Conservation (phyloP, 495 filamentous ascomycete species). For the Penicillium canescens region DNA sequence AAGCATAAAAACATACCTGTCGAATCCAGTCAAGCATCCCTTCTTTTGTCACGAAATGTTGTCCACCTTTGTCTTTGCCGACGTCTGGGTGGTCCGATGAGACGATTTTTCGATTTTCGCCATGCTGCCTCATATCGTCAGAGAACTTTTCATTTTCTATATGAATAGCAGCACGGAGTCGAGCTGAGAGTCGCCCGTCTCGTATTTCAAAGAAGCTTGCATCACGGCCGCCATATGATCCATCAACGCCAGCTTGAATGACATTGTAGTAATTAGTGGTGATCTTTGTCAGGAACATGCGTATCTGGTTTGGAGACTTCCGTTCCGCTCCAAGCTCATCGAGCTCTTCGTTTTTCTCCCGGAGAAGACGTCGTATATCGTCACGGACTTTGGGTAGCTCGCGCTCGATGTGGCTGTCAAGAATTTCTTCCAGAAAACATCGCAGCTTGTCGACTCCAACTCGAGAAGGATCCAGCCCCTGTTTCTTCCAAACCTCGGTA, state of each 20-base stretch:
- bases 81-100: not conserved
- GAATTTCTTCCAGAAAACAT: conserved; percentile 21
- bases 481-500: conserved; percentile 15
- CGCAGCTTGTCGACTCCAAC: conserved; percentile 26
- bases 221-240: too few species aligned
- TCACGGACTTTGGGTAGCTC: conserved; percentile 26
- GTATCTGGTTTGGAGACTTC: too few species aligned
- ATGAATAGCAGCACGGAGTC: conserved; percentile 25
- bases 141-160: conserved; percentile 24
- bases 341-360: conserved; percentile 9
- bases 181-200: too few species aligned
- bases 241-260: too few species aligned
- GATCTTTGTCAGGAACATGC: too few species aligned
- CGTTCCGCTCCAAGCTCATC: conserved; percentile 15
- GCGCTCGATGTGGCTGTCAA: conserved; percentile 28
- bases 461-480: conserved; percentile 17
- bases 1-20: conserved; percentile 8
- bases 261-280: too few species aligned
- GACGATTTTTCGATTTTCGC: conserved; percentile 18
- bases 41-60: conserved; percentile 5
- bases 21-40: conserved; percentile 17
- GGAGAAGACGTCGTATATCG: conserved; percentile 14
- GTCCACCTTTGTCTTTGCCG: not conserved
- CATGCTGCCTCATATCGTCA: conserved; percentile 17
- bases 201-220: too few species aligned